Base-by-base conservation (phyloP, 495 filamentous ascomycete species). In the Penicillium pancosmium region DNA sequence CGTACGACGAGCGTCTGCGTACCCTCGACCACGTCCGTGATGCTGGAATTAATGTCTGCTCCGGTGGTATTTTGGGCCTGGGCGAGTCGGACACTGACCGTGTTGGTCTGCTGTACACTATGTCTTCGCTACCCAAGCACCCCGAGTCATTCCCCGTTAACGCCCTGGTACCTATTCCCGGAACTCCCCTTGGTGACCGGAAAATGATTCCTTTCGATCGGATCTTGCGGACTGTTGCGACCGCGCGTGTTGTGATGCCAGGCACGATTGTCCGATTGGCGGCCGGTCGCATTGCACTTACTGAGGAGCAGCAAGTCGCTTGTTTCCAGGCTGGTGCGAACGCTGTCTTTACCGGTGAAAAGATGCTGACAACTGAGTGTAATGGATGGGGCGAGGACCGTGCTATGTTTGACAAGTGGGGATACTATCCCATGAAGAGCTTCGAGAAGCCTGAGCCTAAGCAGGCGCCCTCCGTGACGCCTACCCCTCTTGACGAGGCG, bases 281-380 rank as follows among this genome's bases (percentile, higher is more conserved):
- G 11, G 91, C 91, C 3, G 91, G 91, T 15, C 74, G 91, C 41
- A 91, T 87, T 64, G 87, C 87, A 1, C 81, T 95, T 74, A 76
- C 79, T 16, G 91, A 95, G 75, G 90, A 91, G 71, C 86, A 93
- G 76, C 91, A 95, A 74, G 83, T 89, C 19, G 70, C 91, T 58
- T 93, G 91, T 66, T 95, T 93, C 71, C 83, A 87, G 80, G 90
- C 91, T 0, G 91, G 91, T 25, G 91, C 91, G 0, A 95, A 95
- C 68, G 91, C 91, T 12, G 84, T 95, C 8, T 95, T 95, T 70
- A 95, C 91, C 1, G 91, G 91, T 18, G 91, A 95, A 76, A 93
- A 91, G 81, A 93, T 95, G 91, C 66, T 93, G 77, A 95, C 91
- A 16, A 93, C 91, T 0, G 88, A 89, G 55, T 93, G 90, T 68